A percentile compares a stretch with the other conserved stretches of the same genome.
Conservation (phyloP, 129 eudicot species). For the Flaveria sonorensis region DNA sequence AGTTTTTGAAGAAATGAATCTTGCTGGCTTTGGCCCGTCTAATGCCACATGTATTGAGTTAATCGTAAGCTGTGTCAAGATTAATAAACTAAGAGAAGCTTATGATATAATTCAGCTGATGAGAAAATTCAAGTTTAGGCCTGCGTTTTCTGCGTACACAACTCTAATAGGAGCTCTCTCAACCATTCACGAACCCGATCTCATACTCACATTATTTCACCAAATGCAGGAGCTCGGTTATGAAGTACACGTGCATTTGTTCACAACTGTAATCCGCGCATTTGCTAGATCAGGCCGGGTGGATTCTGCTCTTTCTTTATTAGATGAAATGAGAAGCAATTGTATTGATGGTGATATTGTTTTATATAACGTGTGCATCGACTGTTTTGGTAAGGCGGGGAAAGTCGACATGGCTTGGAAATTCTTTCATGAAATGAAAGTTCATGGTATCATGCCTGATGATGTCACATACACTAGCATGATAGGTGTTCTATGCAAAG, state of each 20-base stretch:
- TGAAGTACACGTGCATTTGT: slow-evolving; percentile 76
- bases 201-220: slow-evolving; percentile 64
- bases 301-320: slow-evolving; percentile 70
- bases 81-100: slow-evolving; percentile 64
- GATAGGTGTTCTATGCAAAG: slow-evolving; percentile 89
- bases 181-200: slow-evolving; percentile 54
- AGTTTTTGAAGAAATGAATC: slow-evolving; percentile 77
- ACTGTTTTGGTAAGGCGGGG: slow-evolving; percentile 86
- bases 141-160: slow-evolving; percentile 92
- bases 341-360: slow-evolving; percentile 71
- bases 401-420: slow-evolving; percentile 98
- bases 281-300: slow-evolving; percentile 69
- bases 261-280: slow-evolving; percentile 78
- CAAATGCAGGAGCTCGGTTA: slow-evolving; percentile 97
- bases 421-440: slow-evolving; percentile 84
- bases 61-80: slow-evolving; percentile 60
- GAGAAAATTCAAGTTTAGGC: slow-evolving; percentile 82
- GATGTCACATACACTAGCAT: slow-evolving; percentile 90
- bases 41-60: slow-evolving; percentile 58
- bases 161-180: slow-evolving; percentile 86
- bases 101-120: slow-evolving; percentile 69
- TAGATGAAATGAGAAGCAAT: slow-evolving; percentile 83
- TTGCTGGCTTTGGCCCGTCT: slow-evolving; percentile 81
- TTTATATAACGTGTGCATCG: slow-evolving; percentile 89
- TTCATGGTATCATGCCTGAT: slow-evolving; percentile 71